phyloP scores from a whole-genome alignment of 2,329 filamentous ascomycete genomes.

The Epichloe festucae region DNA sequence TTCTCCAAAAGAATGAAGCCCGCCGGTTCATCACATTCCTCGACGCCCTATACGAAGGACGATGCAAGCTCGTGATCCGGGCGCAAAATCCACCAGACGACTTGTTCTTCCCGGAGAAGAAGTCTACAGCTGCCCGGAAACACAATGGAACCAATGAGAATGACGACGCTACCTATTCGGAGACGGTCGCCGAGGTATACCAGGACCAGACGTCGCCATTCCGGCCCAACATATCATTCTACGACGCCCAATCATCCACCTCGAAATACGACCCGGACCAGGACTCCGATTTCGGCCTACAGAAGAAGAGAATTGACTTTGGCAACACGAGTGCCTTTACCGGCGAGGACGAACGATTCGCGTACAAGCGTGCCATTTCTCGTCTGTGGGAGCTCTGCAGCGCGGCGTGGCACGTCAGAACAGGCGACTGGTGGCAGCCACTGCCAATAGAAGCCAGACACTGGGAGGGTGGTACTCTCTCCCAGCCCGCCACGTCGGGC shows the following conservation, averaged over 20 bases:
- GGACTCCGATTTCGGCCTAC: constrained; percentile 40
- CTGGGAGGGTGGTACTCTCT: constrained; percentile 42
- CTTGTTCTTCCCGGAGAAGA: constrained; percentile 60
- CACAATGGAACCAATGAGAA: constrained; percentile 9
- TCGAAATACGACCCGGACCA: constrained; percentile 42
- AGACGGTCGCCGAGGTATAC: constrained; percentile 51
- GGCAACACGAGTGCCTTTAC: constrained; percentile 55
- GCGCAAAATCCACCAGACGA: constrained; percentile 57
- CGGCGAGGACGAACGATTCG: constrained; percentile 71
- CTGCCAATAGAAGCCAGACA: constrained; percentile 48
- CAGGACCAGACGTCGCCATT: constrained; percentile 68
- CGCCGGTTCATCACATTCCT: constrained; percentile 68
- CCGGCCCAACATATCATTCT: constrained; percentile 62
- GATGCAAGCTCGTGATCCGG: constrained; percentile 59
- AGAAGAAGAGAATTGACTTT: constrained; percentile 44
- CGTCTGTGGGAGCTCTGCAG: constrained; percentile 77
- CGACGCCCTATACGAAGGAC: constrained; percentile 71
- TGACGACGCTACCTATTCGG: constrained; percentile 28
- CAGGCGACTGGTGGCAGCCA: constrained; percentile 59
- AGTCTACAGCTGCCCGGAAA: constrained; percentile 8
- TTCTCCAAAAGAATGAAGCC: constrained; percentile 67
- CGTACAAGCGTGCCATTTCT: constrained; percentile 63
- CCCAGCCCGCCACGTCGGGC: constrained; percentile 10
- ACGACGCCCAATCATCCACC: constrained; percentile 34
- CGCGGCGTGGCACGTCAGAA: constrained; percentile 54